These are phyloP conservation scores for Botrytis fabae DNA, from an alignment of 2,329 filamentous ascomycete species.

Conservation along the genomic window DNA sequence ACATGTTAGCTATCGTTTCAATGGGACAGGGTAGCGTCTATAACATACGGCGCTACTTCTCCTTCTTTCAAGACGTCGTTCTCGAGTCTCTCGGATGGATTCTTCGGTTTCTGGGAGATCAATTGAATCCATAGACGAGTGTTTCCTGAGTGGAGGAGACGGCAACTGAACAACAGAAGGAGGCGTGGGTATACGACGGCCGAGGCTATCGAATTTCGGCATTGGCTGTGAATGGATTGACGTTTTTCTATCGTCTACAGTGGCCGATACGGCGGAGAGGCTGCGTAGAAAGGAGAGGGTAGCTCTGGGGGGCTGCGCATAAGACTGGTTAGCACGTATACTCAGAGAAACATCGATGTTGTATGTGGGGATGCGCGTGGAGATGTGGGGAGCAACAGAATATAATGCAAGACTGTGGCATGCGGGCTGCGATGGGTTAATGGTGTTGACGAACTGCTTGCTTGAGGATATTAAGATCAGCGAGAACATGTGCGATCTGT, in stretches of 20 bases:
- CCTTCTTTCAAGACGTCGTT: neutral
- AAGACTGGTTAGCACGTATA: constrained; percentile 1
- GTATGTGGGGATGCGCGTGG: neutral
- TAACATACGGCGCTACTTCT: constrained; percentile 8
- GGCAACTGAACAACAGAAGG: neutral
- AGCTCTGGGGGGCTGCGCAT: constrained; percentile 5
- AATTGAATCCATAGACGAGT: neutral
- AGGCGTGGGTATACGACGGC: constrained; percentile 1
- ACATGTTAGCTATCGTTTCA: neutral
- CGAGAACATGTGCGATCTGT: constrained; percentile 21
- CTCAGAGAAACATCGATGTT: neutral
- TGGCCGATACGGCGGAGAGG: constrained; percentile 9
- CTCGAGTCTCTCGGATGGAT: neutral
- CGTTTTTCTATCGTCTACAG: constrained; percentile 1
- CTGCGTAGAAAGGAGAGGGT: constrained; percentile 12
- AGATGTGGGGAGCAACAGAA: neutral
- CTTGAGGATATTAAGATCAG: constrained; percentile 23
- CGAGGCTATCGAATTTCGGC: constrained; percentile 10
- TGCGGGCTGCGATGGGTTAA: too few species aligned
- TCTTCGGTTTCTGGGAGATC: constrained; percentile 11
- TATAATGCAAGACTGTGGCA: neutral
- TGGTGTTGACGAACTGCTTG: constrained; percentile 19
- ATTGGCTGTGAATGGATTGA: constrained; percentile 7
- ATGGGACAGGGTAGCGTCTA: neutral
- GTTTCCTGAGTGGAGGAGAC: neutral